Evolutionary conservation across 768 basidiomycete species (phyloP).

Genomic region (Chiua virens): DNA sequence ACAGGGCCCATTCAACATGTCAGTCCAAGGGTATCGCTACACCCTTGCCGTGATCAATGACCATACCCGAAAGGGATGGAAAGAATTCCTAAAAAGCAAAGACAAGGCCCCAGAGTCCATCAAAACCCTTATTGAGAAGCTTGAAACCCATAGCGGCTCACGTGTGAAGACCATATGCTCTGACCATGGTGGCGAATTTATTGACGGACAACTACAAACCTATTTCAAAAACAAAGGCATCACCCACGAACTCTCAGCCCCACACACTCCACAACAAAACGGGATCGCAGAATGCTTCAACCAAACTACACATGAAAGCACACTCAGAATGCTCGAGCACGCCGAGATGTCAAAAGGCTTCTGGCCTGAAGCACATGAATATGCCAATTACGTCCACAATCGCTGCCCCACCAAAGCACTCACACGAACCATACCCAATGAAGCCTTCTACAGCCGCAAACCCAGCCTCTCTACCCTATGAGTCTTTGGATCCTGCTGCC

Average conservation of each 20-base stretch:
- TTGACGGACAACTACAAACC: not conserved
- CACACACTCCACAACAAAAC: not conserved
- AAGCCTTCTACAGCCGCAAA: too few species aligned
- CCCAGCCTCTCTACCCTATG: too few species aligned
- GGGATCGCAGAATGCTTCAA: constrained; percentile 14
- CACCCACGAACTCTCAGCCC: not conserved
- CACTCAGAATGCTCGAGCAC: constrained; percentile 23
- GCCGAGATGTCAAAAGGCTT: too few species aligned
- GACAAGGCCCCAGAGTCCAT: not conserved
- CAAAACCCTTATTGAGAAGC: not conserved
- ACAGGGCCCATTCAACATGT: not conserved
- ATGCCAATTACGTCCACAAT: not conserved
- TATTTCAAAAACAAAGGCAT: not conserved
- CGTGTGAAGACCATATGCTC: not conserved
- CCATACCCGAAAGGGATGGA: constrained; percentile 10
- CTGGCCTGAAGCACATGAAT: constrained; percentile 19
- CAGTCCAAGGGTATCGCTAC: constrained; percentile 5
- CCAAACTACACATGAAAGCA: constrained; percentile 25
- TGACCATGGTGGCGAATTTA: not conserved
- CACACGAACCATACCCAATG: not conserved
- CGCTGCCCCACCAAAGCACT: not conserved
- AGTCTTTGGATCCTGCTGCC: too few species aligned
- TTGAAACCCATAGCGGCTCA: not conserved
- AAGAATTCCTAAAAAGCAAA: constrained; percentile 8
- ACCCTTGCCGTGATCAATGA: constrained; percentile 6